Percentiles rank a stretch among this genome's conserved stretches.
Evolutionary conservation across 2,329 filamentous ascomycete genomes (phyloP).

Genomic region (Botrytis medusae): DNA sequence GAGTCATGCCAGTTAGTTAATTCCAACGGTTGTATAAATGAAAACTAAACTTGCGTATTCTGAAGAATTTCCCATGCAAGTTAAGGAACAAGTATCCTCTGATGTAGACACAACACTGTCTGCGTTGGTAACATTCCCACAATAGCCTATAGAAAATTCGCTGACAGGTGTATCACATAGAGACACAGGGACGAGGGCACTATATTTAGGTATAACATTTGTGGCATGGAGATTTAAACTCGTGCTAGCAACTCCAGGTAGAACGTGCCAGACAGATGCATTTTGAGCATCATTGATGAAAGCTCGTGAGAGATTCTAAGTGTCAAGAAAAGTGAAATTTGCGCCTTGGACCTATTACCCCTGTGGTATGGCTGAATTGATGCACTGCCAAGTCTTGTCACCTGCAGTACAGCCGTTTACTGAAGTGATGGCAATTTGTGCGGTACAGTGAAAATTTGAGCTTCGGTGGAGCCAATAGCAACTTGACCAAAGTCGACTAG

Average conservation of each 20-base stretch:
- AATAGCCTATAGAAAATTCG: constrained; percentile 30
- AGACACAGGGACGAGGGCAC: too few relatives aligned
- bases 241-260: too few relatives aligned
- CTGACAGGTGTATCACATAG: too few relatives aligned
- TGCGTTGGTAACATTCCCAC: constrained; percentile 31
- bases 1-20: background rate
- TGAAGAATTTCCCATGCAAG: constrained; percentile 2
- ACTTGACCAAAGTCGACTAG: constrained; percentile 40
- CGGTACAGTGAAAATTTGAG: constrained; percentile 35
- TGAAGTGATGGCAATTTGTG: constrained; percentile 38
- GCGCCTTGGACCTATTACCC: too few relatives aligned
- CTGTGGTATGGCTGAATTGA: too few relatives aligned
- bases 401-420: constrained; percentile 31
- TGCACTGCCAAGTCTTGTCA: too few relatives aligned
- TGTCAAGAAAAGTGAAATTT: too few relatives aligned
- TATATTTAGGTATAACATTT: too few relatives aligned
- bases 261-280: too few relatives aligned
- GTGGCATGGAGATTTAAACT: too few relatives aligned
- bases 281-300: too few relatives aligned
- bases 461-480: constrained; percentile 40
- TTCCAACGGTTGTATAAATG: background rate
- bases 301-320: too few relatives aligned
- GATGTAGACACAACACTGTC: constrained; percentile 25
- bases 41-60: background rate
- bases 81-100: constrained; percentile 3